Evolutionary conservation across 2,329 filamentous ascomycete genomes (phyloP), one percentile per base, ranked within the genome.

Genomic region (Geosmithia putterillii): DNA sequence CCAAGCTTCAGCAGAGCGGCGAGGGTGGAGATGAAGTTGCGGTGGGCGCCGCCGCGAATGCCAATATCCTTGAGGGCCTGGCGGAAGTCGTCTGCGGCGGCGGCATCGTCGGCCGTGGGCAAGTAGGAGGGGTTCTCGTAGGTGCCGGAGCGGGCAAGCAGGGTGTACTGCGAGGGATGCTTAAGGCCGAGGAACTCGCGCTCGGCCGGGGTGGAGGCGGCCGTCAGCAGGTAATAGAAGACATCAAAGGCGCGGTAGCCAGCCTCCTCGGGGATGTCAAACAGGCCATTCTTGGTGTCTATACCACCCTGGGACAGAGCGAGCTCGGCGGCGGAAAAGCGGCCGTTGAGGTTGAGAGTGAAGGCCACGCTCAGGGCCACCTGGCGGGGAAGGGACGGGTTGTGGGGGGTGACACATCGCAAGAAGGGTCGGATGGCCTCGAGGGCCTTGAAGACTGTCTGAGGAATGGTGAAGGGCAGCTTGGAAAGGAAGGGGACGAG

Each of bases 211-310:
- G 86, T 92, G 0, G 92, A 94, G 1, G 86, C 84, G n/a, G 85
- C 88, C 0, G 89, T 94, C 37, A 96, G 73, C 1, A 98, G 77
- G 55, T 95, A 96, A 66, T 98, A 96, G 58, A 98, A 96, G 41
- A 94, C 92, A 57, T 98, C 90, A 53, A 98, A 98, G 3, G 90
- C 92, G 48, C 92, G 81, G 61, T 87, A 87, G 12, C 92, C 92
- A 7, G 79, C 57, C 56, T 95, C 80, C 0, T 79, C 63, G 0
- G 92, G 86, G 15, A 98, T 78, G 45, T 84, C 79, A 15, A 95
- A 69, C 10, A 98, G 70, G 37, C 90, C 92, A 48, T 79, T 79
- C 18, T 72, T 65, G 0, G 88, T 92, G 57, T 98, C 86, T 47
- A 98, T 84, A 17, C 92, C 92, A 3, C 86, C 84, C 35, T 87